Evolutionary conservation across 805 yeast genomes (phyloP).

Genomic region (Yarrowia divulgata): DNA sequence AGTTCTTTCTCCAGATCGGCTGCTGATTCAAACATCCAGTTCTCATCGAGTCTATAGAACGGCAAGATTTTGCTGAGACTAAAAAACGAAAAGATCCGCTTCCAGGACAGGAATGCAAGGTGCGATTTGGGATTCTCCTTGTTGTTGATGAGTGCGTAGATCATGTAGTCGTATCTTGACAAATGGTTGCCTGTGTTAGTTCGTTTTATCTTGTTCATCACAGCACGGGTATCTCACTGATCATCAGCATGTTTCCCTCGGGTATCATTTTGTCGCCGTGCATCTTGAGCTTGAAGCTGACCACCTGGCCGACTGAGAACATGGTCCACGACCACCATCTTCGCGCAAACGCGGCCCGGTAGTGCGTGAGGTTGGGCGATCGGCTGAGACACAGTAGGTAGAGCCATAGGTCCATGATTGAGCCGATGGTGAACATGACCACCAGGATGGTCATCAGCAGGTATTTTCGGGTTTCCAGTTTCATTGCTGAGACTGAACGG

Average conservation of each 20-base stretch:
- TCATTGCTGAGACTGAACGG: background rate
- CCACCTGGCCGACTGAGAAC: constrained; percentile 6
- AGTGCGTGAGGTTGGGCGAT: constrained; percentile 20
- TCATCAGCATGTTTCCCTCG: constrained; percentile 25
- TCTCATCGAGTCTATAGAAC: constrained; percentile 42
- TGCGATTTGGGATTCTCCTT: constrained; percentile 9
- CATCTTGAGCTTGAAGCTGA: constrained; percentile 15
- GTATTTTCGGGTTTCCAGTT: constrained; percentile 14
- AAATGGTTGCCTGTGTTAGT: constrained; percentile 34
- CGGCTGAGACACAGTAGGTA: background rate
- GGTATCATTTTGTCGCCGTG: constrained; percentile 29
- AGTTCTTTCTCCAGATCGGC: constrained; percentile 38
- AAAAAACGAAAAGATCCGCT: constrained; percentile 46
- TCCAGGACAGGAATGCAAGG: constrained; percentile 20
- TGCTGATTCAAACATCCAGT: constrained; percentile 48
- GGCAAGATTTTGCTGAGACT: constrained; percentile 41
- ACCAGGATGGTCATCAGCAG: constrained; percentile 2
- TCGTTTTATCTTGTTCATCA: constrained; percentile 48
- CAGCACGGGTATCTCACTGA: constrained; percentile 46
- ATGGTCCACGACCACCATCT: constrained; percentile 34
- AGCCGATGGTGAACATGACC: constrained; percentile 27
- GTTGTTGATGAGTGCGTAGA: constrained; percentile 4
- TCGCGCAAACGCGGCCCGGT: constrained; percentile 19
- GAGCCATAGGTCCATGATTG: constrained; percentile 18
- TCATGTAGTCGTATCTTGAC: constrained; percentile 17